Percentiles rank a stretch among this genome's conserved stretches.
Conservation (phyloP, 306 rosid species). For the Boehmeria nivea region DNA sequence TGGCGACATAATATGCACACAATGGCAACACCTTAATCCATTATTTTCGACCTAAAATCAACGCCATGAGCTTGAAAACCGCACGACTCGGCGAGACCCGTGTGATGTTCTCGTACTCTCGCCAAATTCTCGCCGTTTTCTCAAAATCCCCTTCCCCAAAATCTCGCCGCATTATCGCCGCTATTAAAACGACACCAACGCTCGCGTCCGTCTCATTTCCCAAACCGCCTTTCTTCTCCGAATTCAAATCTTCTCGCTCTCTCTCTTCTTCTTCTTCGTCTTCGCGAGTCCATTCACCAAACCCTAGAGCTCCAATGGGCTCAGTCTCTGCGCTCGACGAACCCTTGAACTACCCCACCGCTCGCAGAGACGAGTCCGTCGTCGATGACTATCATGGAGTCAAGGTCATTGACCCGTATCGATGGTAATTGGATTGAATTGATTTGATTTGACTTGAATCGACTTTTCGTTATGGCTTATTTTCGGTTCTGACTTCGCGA, state of each 20-base stretch:
- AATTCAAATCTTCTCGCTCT: constrained; percentile 13
- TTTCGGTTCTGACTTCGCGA: too few relatives aligned
- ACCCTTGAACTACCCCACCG: constrained; percentile 47
- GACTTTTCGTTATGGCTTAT: background rate
- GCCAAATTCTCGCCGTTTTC: constrained; percentile 14
- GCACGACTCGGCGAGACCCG: background rate
- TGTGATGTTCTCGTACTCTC: constrained; percentile 35
- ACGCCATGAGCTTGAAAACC: too few relatives aligned
- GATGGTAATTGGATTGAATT: constrained; percentile 58
- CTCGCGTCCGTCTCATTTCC: background rate
- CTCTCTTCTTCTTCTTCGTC: background rate
- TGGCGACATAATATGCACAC: constrained; percentile 17
- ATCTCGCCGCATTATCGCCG: background rate
- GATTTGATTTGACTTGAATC: background rate
- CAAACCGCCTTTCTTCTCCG: constrained; percentile 9
- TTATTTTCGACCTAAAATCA: background rate
- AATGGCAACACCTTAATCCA: constrained; percentile 18
- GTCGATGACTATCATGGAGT: constrained; percentile 70
- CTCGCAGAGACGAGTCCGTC: constrained; percentile 65
- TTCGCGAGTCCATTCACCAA: constrained; percentile 4
- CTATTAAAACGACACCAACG: background rate
- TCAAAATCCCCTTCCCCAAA: background rate
- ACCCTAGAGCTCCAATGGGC: constrained; percentile 39
- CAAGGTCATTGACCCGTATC: constrained; percentile 60
- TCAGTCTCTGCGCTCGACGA: constrained; percentile 34